A percentile compares a stretch with the other conserved stretches of the same genome.
Conservation (phyloP, 2,329 filamentous ascomycete species). For the Aspergillus floridensis region DNA sequence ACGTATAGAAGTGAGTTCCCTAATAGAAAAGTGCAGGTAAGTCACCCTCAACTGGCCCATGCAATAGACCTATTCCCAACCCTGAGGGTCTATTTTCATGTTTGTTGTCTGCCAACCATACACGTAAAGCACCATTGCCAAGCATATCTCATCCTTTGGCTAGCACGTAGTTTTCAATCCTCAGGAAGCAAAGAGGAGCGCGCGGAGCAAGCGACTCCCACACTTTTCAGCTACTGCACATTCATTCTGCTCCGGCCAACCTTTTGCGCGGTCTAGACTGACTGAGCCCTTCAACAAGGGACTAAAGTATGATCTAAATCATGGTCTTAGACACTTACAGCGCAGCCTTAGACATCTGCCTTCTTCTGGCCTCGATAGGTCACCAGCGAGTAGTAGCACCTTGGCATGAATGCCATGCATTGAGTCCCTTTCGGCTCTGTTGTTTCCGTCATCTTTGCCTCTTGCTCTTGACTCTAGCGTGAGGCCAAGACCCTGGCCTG, state of each 20-base stretch:
- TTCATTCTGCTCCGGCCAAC: neutral
- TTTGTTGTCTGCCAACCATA: neutral
- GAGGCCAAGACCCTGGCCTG: neutral
- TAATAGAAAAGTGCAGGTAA: too few species aligned
- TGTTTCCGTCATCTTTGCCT: neutral
- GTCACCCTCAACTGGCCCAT: neutral
- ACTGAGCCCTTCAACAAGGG: neutral
- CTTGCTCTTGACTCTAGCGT: neutral
- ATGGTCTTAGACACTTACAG: neutral
- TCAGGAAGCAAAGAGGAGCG: neutral
- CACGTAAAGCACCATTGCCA: neutral
- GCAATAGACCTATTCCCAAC: neutral
- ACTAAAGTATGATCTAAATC: neutral
- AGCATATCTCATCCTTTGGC: neutral
- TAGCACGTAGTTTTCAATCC: neutral
- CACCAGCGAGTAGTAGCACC: neutral
- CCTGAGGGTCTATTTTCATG: neutral
- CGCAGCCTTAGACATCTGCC: neutral
- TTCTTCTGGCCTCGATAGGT: neutral
- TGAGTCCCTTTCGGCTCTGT: neutral
- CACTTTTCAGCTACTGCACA: neutral
- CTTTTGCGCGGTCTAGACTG: neutral
- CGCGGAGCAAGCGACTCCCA: neutral
- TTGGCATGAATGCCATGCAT: neutral
- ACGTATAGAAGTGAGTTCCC: neutral